Conservation (phyloP, 2,329 filamentous ascomycete genomes). For the Paracorniculantispora psalliotae region DNA sequence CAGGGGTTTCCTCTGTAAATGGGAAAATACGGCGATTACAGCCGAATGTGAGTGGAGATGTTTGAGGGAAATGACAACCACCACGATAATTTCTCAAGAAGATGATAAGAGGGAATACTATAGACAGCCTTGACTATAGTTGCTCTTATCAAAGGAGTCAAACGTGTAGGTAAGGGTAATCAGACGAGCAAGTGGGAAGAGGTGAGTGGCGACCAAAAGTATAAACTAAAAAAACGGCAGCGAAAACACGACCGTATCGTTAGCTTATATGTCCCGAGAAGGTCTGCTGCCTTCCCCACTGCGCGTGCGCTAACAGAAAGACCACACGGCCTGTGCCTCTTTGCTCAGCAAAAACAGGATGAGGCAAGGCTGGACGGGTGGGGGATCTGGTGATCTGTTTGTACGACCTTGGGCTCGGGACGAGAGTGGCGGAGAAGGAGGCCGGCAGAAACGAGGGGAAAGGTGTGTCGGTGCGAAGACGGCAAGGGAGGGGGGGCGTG, state of each 20-base stretch:
- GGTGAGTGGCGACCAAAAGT: background rate
- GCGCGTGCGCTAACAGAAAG: background rate
- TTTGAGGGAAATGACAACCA: background rate
- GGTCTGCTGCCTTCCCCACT: constrained; percentile 2
- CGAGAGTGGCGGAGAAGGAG: background rate
- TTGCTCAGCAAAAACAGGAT: background rate
- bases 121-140: background rate
- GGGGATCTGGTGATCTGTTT: background rate
- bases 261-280: background rate
- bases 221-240: background rate
- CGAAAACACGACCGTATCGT: background rate
- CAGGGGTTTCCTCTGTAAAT: background rate
- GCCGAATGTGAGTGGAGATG: background rate
- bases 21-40: background rate
- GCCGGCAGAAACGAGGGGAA: background rate
- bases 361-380: background rate
- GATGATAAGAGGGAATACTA: background rate
- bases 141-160: background rate
- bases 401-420: background rate
- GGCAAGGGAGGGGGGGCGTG: background rate
- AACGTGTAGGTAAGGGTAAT: background rate
- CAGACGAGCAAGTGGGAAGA: background rate
- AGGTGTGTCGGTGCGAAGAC: background rate
- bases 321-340: no score
- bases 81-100: no score